A percentile compares a stretch with the other conserved stretches of the same genome.
Conservation (phyloP, 495 filamentous ascomycete genomes). For the Hypoxylon lienhwacheense region DNA sequence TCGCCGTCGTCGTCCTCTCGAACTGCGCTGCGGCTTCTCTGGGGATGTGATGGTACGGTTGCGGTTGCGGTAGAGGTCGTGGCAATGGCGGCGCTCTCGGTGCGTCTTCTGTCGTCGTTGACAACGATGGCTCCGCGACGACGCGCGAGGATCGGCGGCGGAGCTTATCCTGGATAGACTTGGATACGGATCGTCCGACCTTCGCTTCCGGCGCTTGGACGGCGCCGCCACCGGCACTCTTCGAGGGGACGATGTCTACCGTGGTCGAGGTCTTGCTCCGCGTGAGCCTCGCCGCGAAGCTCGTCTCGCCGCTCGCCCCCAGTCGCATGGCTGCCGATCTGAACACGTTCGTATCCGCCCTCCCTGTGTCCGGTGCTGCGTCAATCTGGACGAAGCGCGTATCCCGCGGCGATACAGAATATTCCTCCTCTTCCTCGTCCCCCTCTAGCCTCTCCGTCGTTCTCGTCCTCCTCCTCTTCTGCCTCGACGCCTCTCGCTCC, state of each 20-base stretch:
- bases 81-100: not conserved
- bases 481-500: conserved; percentile 43
- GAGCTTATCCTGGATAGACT: conserved; percentile 30
- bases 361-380: not conserved
- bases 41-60: conserved; percentile 45
- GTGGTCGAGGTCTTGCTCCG: conserved; percentile 6
- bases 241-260: too few relatives aligned
- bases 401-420: not conserved
- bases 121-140: too few relatives aligned
- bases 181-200: conserved; percentile 14
- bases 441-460: conserved; percentile 7
- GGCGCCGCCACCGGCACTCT: not conserved
- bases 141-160: conserved; percentile 13
- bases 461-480: conserved; percentile 23
- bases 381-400: too few relatives aligned
- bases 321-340: not conserved
- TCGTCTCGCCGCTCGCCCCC: conserved; percentile 21
- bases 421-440: too few relatives aligned
- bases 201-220: conserved; percentile 10
- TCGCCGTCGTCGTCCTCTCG: conserved; percentile 49
- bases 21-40: conserved; percentile 54
- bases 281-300: conserved; percentile 25
- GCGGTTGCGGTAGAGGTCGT: too few relatives aligned
- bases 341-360: not conserved
- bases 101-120: not conserved